A percentile compares a stretch with the other conserved stretches of the same genome.
phyloP scores from a whole-genome alignment of 768 basidiomycete species.

The Pulveroboletus frians region DNA sequence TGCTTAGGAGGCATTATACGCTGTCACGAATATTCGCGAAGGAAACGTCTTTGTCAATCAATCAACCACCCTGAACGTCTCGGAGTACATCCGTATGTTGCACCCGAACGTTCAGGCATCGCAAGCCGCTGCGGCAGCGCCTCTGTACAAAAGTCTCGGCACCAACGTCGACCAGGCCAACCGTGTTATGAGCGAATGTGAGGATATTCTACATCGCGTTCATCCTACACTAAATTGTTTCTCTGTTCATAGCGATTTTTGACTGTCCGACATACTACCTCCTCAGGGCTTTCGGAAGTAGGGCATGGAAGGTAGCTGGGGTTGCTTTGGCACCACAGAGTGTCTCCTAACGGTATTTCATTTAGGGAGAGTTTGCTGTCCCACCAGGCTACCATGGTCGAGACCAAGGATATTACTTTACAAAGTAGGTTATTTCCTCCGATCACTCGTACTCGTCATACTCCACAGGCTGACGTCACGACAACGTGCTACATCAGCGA shows the following conservation, averaged over 20 bases:
- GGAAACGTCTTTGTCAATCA: not conserved
- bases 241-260: not conserved
- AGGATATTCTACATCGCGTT: not conserved
- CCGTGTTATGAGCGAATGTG: conserved; percentile 2
- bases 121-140: not conserved
- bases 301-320: conserved; percentile 1
- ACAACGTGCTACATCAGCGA: not conserved
- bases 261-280: conserved; percentile 7
- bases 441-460: no score
- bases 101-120: not conserved
- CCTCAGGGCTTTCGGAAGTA: not conserved
- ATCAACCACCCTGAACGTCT: not conserved
- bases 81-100: conserved; percentile 1
- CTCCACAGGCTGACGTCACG: not conserved
- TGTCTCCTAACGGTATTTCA: not conserved
- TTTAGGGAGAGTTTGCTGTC: conserved; percentile 6
- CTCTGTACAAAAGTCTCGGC: not conserved
- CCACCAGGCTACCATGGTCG: conserved; percentile 3
- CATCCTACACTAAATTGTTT: not conserved
- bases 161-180: not conserved
- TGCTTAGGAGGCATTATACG: conserved; percentile 1
- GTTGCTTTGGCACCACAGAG: not conserved
- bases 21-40: conserved; percentile 4
- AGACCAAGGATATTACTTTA: conserved; percentile 3
- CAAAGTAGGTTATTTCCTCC: not conserved